Base-by-base conservation (phyloP, 257 asterid species). In the Nicotiana sylvestris region DNA sequence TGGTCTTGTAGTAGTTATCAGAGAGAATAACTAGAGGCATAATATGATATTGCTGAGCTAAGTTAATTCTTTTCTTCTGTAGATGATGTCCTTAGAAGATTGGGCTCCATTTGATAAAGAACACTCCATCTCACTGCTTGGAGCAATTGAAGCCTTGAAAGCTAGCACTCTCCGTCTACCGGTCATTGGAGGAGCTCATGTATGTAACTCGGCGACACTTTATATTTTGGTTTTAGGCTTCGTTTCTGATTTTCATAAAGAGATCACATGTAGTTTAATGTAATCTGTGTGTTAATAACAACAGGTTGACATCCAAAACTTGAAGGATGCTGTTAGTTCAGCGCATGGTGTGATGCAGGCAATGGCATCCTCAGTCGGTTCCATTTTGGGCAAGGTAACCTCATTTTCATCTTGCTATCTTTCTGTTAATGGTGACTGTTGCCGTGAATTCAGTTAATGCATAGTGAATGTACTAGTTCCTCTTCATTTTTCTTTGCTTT, bases 81-180 rank as follows among this genome's bases (percentile, higher is more conserved):
- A 96, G 99, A 88, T 93, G 85, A 82, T 67, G 49, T 86, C 49
- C 83, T 86, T 96, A 82, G 98, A 92, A 86, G 92, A 86, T 66
- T 94, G 97, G 97, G 92, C 90, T 35, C 89, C 90, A 37, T 66
- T 92, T 81, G 99, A 92, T 77, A 92, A 93, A 84, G 96, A 90
- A 77, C 98, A 94, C 84, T 89, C 85, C 5, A 85, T 91, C 66
- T 90, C 95, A 84, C 82, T 96, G 86, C 84, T 87, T 53, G 98
- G 99, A 81, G 97, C 95, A 66, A 96, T 90, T 60, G 98, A 94
- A 89, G 95, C 98, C 69, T 87, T 96, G 85, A 94, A 87, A 81
- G 98, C 97, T 72, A 96, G 98, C 93, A 94, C 97, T 80, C 95
- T 96, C 67, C 97, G 97, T 51, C 97, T 96, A 77, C 98, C 99